Conservation (phyloP, 2,329 filamentous ascomycete genomes). For the Helicocarpus griseus region DNA sequence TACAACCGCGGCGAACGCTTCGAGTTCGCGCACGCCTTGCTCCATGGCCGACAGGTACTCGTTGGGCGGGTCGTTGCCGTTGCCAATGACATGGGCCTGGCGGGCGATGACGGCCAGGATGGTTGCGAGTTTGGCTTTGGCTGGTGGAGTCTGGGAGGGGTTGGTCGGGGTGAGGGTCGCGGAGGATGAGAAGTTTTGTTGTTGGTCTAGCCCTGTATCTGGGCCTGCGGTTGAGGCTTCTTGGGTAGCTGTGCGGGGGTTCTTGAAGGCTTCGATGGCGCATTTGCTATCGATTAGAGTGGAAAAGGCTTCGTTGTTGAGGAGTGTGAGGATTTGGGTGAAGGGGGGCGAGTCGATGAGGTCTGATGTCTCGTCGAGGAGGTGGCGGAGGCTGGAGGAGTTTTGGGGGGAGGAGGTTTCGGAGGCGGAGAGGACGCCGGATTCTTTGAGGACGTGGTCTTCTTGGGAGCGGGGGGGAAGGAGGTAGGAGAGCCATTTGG, state of each 20-base stretch:
- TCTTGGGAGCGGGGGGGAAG: slow-evolving; percentile 73
- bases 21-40: slow-evolving; percentile 37
- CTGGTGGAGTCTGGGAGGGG: slow-evolving; percentile 11
- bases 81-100: slow-evolving; percentile 82
- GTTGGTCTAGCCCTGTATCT: too few species aligned
- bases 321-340: slow-evolving; percentile 69
- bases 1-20: slow-evolving; percentile 41
- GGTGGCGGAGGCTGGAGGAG: slow-evolving; percentile 55
- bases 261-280: slow-evolving; percentile 66
- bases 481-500: slow-evolving; percentile 73
- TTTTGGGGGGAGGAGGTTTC: slow-evolving; percentile 27
- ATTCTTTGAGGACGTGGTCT: slow-evolving; percentile 73
- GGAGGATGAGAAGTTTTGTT: slow-evolving; percentile 32
- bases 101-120: slow-evolving; percentile 81
- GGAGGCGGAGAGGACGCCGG: slow-evolving; percentile 53
- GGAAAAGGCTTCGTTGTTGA: slow-evolving; percentile 82
- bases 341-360: slow-evolving; percentile 91
- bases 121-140: slow-evolving; percentile 68
- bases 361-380: slow-evolving; percentile 93
- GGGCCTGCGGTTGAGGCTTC: slow-evolving; percentile 30
- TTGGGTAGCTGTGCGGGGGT: slow-evolving; percentile 29
- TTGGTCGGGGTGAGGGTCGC: slow-evolving; percentile 29
- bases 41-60: slow-evolving; percentile 37
- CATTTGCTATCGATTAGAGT: slow-evolving; percentile 75
- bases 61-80: slow-evolving; percentile 45